phyloP scores from a whole-genome alignment of 129 eudicot species.

The Logfia minima region DNA sequence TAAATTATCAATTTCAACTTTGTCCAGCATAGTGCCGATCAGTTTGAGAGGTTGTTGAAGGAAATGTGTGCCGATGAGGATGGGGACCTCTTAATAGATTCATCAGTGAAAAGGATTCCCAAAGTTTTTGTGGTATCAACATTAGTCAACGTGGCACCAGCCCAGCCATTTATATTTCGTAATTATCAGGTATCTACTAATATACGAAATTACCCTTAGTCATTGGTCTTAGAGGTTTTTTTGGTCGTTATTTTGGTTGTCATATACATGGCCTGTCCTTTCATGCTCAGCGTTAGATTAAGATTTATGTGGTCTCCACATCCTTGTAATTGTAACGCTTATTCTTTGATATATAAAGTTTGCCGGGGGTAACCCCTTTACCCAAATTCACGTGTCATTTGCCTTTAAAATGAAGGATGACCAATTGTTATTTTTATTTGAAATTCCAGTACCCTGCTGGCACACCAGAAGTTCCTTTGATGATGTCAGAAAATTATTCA shows the following conservation, averaged over 20 bases:
- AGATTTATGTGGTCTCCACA: no score
- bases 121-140: constrained; percentile 97
- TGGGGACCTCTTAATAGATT: constrained; percentile 95
- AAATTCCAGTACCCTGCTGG: constrained; percentile 90
- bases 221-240: background rate
- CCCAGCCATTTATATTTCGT: constrained; percentile 96
- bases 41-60: constrained; percentile 90
- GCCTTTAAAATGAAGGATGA: background rate
- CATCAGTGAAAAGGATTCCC: constrained; percentile 85
- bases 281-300: no score
- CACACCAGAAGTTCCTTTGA: constrained; percentile 81
- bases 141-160: constrained; percentile 82
- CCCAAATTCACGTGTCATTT: background rate
- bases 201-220: background rate
- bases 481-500: constrained; percentile 59
- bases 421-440: constrained; percentile 1
- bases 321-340: no score
- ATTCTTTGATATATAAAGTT: no score
- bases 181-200: constrained; percentile 78
- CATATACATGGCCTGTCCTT: no score
- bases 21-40: constrained; percentile 99
- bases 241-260: no score
- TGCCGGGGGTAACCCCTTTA: no score
- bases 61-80: constrained; percentile 99
- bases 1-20: constrained; percentile 25